A percentile compares a stretch with the other conserved stretches of the same genome.
These are phyloP conservation scores for Kodamaea nitidulidarum DNA, from an alignment of 805 yeast species.

Conservation along the genomic window DNA sequence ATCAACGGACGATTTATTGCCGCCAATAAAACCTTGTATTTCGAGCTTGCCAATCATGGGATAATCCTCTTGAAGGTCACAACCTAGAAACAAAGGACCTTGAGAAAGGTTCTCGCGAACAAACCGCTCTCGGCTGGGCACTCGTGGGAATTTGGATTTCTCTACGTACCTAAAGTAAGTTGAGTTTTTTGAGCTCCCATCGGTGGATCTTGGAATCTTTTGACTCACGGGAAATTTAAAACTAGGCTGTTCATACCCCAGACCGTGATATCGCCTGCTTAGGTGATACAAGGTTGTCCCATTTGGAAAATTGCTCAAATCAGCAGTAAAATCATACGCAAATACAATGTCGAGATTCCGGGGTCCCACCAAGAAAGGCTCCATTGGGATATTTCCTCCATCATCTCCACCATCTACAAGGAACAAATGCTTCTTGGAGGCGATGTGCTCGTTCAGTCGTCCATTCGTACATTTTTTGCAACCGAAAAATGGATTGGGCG, in stretches of 20 bases:
- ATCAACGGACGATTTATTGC: not conserved
- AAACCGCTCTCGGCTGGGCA: constrained; percentile 28
- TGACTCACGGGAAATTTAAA: too few relatives aligned
- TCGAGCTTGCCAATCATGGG: constrained; percentile 8
- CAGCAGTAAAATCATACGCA: constrained; percentile 48
- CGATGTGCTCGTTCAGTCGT: not conserved
- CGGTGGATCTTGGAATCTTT: too few relatives aligned
- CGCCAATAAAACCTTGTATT: too few relatives aligned
- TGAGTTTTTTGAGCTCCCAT: not conserved
- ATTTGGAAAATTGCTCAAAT: constrained; percentile 52
- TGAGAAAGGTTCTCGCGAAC: constrained; percentile 16
- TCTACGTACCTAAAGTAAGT: constrained; percentile 14
- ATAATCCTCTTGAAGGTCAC: constrained; percentile 33
- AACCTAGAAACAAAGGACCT: constrained; percentile 41
- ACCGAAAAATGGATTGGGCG: constrained; percentile 58
- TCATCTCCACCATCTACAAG: constrained; percentile 49
- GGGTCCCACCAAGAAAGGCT: constrained; percentile 35
- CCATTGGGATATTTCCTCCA: constrained; percentile 46
- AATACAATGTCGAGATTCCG: constrained; percentile 38
- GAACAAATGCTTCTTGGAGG: constrained; percentile 21
- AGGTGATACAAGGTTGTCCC: constrained; percentile 49
- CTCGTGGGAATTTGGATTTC: constrained; percentile 30
- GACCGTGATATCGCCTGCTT: constrained; percentile 29
- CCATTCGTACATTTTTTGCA: not conserved
- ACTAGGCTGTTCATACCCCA: too few relatives aligned